Conservation (phyloP, 176 grass and related monocot genomes). For the Lolium multiflorum region DNA sequence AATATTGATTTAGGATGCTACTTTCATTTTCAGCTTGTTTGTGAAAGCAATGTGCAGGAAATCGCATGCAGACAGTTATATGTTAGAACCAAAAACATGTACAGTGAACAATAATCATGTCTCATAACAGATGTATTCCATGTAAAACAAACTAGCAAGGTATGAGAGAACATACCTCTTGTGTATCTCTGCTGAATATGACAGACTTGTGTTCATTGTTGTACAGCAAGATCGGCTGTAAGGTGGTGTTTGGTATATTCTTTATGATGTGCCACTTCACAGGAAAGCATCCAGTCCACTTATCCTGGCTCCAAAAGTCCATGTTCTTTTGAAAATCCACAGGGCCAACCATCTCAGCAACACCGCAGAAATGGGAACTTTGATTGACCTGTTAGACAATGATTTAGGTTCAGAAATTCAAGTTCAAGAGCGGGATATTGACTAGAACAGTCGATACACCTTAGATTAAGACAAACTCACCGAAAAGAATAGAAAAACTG, state of each 20-base stretch:
- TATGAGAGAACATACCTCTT: constrained; percentile 67
- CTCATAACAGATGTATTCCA: not conserved
- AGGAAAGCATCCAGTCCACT: constrained; percentile 78
- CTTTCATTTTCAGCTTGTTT: not conserved
- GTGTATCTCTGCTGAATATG: constrained; percentile 79
- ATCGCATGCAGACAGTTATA: constrained; percentile 7
- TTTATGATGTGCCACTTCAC: constrained; percentile 95
- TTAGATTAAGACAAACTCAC: constrained; percentile 61
- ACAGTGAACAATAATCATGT: constrained; percentile 10
- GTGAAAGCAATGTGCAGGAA: not conserved
- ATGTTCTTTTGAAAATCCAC: constrained; percentile 78
- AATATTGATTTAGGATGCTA: not conserved
- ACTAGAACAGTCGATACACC: constrained; percentile 26
- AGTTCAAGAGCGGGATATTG: constrained; percentile 9
- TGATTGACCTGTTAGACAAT: constrained; percentile 60
- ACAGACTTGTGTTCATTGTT: constrained; percentile 86
- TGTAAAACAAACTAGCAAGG: constrained; percentile 16
- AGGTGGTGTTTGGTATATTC: constrained; percentile 58
- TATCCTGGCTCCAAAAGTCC: constrained; percentile 78
- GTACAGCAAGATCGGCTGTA: constrained; percentile 58
- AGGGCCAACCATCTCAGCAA: constrained; percentile 89
- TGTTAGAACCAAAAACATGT: not conserved
- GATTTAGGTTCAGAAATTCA: constrained; percentile 35
- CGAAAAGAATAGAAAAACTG: constrained; percentile 89
- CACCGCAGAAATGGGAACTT: constrained; percentile 79